Base-by-base conservation (phyloP, 2,329 filamentous ascomycete species). In the Achaetomium macrosporum region DNA sequence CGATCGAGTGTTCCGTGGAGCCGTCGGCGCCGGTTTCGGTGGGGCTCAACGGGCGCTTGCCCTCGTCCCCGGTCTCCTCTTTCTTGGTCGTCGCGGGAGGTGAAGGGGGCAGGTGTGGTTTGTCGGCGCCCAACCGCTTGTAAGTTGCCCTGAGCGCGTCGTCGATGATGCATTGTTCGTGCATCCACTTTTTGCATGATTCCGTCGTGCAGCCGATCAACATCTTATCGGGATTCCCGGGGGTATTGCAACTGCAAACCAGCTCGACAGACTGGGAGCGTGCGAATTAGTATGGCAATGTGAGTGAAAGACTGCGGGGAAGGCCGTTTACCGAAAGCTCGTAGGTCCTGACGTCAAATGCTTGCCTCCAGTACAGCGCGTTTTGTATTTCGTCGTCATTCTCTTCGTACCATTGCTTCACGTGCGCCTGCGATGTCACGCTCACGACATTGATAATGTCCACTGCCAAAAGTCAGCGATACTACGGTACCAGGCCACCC, bases 391-490 rank as follows among this genome's bases (percentile, higher is more conserved):
- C 79, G 15, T 83, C 79, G 53, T 89, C 84, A 55, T 86, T 80
- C 25, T 79, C 72, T 61, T 90, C 87, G 39, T 82, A 77, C 83
- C 85, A 88, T 60, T 86, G 78, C 53, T 79, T 78, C 16, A 89
- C 81, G 5, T 74, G 71, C 1, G 85, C 79, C 42, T 71, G 71
- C 25, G 78, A 78, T 16, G 84, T 82, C 15, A 89, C 83, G 49
- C 83, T 83, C 63, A 83, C 77, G 5, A 86, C 85, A 57, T 88
- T 86, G 66, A 90, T 86, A 40, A 90, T 79, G 53, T 87, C 84
- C 84, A 89, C 79, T 81, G 57, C 37, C 35, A 19, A n/a, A n/a
- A 17, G 59, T 66, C 62, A 70, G 66, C 59, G 47, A 37, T 3
- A 3, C 5, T 35, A 9, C 10, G 15, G 35, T n/a, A n/a, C 35